Evolutionary conservation across 805 yeast species (phyloP).

Genomic region (Candida fluviatilis): DNA sequence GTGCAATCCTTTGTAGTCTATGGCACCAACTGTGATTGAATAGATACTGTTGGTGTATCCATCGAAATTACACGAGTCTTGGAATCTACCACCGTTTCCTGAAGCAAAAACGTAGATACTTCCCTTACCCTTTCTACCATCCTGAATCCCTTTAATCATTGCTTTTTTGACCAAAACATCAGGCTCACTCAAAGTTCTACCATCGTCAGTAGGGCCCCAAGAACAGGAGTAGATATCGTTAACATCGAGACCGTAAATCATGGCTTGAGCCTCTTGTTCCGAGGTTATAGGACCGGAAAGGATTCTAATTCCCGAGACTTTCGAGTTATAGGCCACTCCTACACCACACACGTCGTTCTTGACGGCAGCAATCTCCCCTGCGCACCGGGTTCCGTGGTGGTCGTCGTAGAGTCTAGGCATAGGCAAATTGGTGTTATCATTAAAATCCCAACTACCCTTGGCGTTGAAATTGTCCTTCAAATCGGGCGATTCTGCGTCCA

Average conservation of each 20-base stretch:
- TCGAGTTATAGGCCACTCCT: constrained; percentile 88
- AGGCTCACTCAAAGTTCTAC: constrained; percentile 82
- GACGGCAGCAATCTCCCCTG: constrained; percentile 93
- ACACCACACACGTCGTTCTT: constrained; percentile 90
- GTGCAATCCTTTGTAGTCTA: constrained; percentile 81
- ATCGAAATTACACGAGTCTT: constrained; percentile 93
- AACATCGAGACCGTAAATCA: constrained; percentile 72
- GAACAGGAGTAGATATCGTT: constrained; percentile 96
- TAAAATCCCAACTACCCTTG: constrained; percentile 92
- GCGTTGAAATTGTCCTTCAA: constrained; percentile 61
- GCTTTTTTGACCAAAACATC: constrained; percentile 75
- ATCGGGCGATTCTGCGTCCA: constrained; percentile 79
- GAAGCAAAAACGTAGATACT: constrained; percentile 91
- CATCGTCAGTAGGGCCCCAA: constrained; percentile 98
- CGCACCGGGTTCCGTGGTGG: constrained; percentile 95
- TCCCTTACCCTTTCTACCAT: constrained; percentile 80
- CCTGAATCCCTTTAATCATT: constrained; percentile 74
- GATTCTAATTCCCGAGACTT: constrained; percentile 87
- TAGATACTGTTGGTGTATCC: constrained; percentile 96
- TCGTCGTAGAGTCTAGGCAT: constrained; percentile 79
- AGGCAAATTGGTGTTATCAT: constrained; percentile 70
- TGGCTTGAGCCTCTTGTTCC: constrained; percentile 88
- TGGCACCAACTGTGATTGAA: constrained; percentile 91
- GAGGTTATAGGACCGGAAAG: constrained; percentile 74
- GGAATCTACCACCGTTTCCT: constrained; percentile 83